Evolutionary conservation across 805 yeast species (phyloP), one percentile per base, ranked within the genome.

Genomic region (Teunomyces barrocoloradensis): DNA sequence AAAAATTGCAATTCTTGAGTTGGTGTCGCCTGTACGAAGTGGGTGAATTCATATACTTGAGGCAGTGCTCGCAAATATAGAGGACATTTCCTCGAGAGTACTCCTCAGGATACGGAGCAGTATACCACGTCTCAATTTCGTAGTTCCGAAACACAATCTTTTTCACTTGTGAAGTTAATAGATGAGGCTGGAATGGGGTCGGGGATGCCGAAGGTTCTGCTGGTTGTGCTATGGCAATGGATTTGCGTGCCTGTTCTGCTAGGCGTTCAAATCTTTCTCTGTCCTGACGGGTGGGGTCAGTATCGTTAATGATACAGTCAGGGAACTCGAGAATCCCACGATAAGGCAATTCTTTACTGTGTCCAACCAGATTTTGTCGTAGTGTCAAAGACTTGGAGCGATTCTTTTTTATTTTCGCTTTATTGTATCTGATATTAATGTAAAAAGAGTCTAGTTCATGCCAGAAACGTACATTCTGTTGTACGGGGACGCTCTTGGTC

Each of bases 81-180:
- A 94, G 68, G 2, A 82, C 77, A 36, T 72, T 71, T 40, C 82
- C 78, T 27, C 75, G 75, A 36, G 88, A 80, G 58, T 82, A 88
- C 58, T 88, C 94, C 50, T 87, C 90, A 0, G 98, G 97, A 61
- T 88, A 94, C 1, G 98, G 98, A 0, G 97, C 84, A 3, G 87
- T 80, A 65, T 87, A 91, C 96, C 97, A 89, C 0, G 97, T 88
- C 50, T 85, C 87, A 23, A 94, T 87, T 60, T 86, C 90, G 63
- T 68, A 80, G 38, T 78, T 77, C 30, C 89, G 80, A 53, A 91
- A 82, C 56, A 84, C 89, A 20, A 91, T 83, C 47, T 79, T 79
- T 42, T 78, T 74, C 36, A 87, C 77, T 48, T 76, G 73, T 20
- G 78, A 69, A 44, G 66, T 62, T 20, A 42, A 23, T 25, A 42